Evolutionary conservation across 1,284 basidiomycete species (phyloP), one percentile per base, ranked within the genome.

Genomic region (Trametes sp.): DNA sequence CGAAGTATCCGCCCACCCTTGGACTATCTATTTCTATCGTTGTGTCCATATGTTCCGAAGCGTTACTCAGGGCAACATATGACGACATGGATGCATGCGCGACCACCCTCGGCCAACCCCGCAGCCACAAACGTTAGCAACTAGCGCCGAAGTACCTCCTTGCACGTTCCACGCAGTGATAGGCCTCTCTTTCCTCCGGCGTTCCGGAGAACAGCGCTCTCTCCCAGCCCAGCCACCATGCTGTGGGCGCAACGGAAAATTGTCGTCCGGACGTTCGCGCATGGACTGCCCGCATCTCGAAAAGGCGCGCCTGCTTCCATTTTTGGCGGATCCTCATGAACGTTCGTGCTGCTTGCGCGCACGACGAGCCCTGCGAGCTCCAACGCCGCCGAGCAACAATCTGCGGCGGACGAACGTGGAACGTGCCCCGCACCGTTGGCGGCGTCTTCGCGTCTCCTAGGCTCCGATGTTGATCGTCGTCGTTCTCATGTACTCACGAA

Each of bases 341-440:
- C 66, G 66, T 67, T 66, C 65, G 65, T 66, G 56, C 51, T 38
- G 52, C 36, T 35, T 31, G 51, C 58, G 51, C 51, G 44, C 33
- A 31, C 57, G 57, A 52, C 49, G 49, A 58, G 55, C 55, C 35
- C 13, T 36, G 24, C 24, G 14, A 26, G 57, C 57, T 33, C 28
- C 9, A n/a, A 19, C 45, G 21, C 7, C 24, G 45, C n/a, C 41
- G 19, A 21, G 41, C 58, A 11, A 54, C 31, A n/a, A 36, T 13
- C 41, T 48, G 38, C 23, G 36, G n/a, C 54, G 44, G 36, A 59
- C 49, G 61, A 51, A 58, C 55, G 63, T 62, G 63, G 44, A 64
- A 64, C 66, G 66, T 64, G 62, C 50, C 46, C 54, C 46, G 29
- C 44, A 10, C 19, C 19, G 29, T 6, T 10, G 28, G 19, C 19